Percentiles rank a stretch among this genome's conserved stretches.
phyloP scores from a whole-genome alignment of 345 rosid genomes.

The Durio zibethinus region DNA sequence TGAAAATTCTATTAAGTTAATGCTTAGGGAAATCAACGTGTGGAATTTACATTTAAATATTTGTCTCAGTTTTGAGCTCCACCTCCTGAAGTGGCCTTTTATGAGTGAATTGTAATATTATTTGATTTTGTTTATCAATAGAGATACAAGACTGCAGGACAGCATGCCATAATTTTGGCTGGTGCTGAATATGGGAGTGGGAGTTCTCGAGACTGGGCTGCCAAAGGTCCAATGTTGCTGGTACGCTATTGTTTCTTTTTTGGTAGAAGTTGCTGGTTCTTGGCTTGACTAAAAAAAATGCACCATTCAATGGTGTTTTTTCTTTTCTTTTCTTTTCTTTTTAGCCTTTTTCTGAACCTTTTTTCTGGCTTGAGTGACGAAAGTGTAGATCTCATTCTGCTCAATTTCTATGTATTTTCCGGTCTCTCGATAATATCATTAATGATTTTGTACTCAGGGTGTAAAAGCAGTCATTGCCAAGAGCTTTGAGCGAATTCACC shows the following conservation, averaged over 20 bases:
- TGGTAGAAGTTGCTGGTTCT: not conserved
- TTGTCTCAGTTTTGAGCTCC: not conserved
- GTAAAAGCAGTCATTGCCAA: constrained; percentile 88
- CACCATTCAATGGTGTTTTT: not conserved
- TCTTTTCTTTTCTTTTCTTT: not conserved
- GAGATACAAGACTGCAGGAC: constrained; percentile 75
- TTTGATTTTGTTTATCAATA: constrained; percentile 23
- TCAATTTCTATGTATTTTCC: not conserved
- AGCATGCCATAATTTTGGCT: constrained; percentile 62
- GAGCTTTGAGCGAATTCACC: constrained; percentile 88
- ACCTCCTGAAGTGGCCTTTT: not conserved
- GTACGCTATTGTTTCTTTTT: constrained; percentile 30
- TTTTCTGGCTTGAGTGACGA: not conserved
- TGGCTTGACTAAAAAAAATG: not conserved
- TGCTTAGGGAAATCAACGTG: constrained; percentile 1
- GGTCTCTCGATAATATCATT: not conserved
- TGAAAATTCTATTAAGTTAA: too few species aligned
- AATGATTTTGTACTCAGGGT: constrained; percentile 46
- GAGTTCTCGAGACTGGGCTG: constrained; percentile 97
- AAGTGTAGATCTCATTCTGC: not conserved
- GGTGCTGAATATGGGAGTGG: constrained; percentile 94
- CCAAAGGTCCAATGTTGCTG: constrained; percentile 90
- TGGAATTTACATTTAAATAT: not conserved
- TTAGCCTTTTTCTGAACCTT: too few species aligned
- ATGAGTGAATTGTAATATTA: not conserved